These are phyloP conservation scores for Suillus clintonianus DNA, from an alignment of 768 basidiomycete genomes.

Conservation along the genomic window DNA sequence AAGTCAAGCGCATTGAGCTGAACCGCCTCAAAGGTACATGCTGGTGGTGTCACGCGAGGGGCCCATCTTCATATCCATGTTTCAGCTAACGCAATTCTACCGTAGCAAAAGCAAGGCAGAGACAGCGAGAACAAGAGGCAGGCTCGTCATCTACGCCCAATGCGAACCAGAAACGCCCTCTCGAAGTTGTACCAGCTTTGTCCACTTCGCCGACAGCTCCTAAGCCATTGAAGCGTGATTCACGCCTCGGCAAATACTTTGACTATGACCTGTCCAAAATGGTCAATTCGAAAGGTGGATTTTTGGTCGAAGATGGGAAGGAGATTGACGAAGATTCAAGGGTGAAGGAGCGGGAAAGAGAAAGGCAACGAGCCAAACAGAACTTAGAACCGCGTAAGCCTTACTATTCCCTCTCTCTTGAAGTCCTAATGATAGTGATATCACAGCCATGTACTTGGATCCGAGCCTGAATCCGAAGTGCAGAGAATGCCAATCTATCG, in stretches of 20 bases:
- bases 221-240: constrained; percentile 64
- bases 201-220: constrained; percentile 63
- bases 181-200: constrained; percentile 55
- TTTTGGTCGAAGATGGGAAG: constrained; percentile 86
- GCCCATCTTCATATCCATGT: background rate
- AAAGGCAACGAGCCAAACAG: constrained; percentile 75
- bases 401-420: constrained; percentile 2
- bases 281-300: constrained; percentile 96
- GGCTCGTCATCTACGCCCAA: constrained; percentile 55
- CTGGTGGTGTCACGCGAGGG: background rate
- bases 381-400: constrained; percentile 72
- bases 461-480: constrained; percentile 79
- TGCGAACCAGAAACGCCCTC: constrained; percentile 74
- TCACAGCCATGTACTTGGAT: constrained; percentile 77
- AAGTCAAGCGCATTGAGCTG: constrained; percentile 71
- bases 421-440: constrained; percentile 2
- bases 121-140: constrained; percentile 59
- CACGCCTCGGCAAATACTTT: constrained; percentile 87
- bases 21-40: constrained; percentile 72
- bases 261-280: constrained; percentile 97
- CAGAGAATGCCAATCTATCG: constrained; percentile 80
- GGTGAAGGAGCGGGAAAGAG: constrained; percentile 78
- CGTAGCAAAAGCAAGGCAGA: constrained; percentile 74
- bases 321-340: constrained; percentile 76
- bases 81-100: constrained; percentile 5